Conservation (phyloP, 176 grass and related monocot genomes). For the Rhynchospora breviuscula region DNA sequence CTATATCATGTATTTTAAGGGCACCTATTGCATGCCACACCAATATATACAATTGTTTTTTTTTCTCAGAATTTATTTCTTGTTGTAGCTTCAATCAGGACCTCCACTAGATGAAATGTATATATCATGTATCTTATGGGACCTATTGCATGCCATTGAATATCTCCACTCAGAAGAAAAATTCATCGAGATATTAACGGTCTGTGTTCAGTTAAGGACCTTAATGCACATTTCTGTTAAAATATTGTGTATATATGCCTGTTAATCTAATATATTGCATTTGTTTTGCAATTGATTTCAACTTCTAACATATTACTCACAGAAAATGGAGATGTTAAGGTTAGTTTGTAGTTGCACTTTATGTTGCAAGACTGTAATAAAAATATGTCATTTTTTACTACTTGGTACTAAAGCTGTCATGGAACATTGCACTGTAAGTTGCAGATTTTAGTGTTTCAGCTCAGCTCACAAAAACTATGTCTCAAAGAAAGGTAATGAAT, state of each 20-base stretch:
- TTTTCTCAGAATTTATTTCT: constrained; percentile 22
- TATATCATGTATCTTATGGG: constrained; percentile 88
- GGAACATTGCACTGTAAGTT: too few species aligned
- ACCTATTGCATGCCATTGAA: constrained; percentile 86
- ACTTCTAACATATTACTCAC: constrained; percentile 96
- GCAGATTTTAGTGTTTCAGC: too few species aligned
- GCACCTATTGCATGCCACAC: too few species aligned
- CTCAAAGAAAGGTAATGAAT: constrained; percentile 87
- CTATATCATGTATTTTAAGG: too few species aligned
- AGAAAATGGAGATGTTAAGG: constrained; percentile 98
- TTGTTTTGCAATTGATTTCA: constrained; percentile 41
- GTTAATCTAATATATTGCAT: constrained; percentile 19
- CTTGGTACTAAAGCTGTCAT: too few species aligned
- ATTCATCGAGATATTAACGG: constrained; percentile 93
- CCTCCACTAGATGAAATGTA: constrained; percentile 95
- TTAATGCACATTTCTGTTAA: background rate
- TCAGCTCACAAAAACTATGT: constrained; percentile 99
- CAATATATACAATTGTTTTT: background rate
- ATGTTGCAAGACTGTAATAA: background rate
- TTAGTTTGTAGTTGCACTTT: constrained; percentile 33
- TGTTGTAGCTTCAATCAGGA: constrained; percentile 66
- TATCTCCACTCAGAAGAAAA: constrained; percentile 98
- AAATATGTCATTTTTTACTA: constrained; percentile 3
- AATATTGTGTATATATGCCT: background rate
- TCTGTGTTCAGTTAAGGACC: constrained; percentile 19